phyloP scores from a whole-genome alignment of 306 rosid genomes.

The Pueraria montana region DNA sequence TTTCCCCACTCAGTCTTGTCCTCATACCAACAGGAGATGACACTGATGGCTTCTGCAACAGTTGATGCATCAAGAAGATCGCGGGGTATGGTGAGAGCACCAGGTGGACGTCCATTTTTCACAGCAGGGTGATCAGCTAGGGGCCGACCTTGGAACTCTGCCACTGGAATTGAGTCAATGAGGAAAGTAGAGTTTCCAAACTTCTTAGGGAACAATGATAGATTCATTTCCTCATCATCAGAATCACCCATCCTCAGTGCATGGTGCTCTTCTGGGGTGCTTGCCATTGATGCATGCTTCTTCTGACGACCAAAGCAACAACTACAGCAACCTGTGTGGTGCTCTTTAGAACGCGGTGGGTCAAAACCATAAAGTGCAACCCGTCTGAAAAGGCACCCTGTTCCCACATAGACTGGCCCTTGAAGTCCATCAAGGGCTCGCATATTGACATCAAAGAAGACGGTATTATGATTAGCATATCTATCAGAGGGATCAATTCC shows the following conservation, averaged over 20 bases:
- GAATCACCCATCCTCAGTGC: constrained; percentile 88
- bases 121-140: constrained; percentile 96
- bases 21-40: constrained; percentile 95
- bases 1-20: constrained; percentile 97
- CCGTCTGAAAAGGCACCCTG: constrained; percentile 94
- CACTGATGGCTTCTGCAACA: constrained; percentile 93
- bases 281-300: constrained; percentile 67
- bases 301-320: constrained; percentile 74
- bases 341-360: constrained; percentile 88
- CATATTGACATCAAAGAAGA: constrained; percentile 95
- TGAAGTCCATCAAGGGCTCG: constrained; percentile 96
- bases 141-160: constrained; percentile 94
- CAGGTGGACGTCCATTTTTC: constrained; percentile 91
- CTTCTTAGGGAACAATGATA: constrained; percentile 77
- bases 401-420: constrained; percentile 96
- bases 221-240: constrained; percentile 90
- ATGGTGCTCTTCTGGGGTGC: constrained; percentile 71
- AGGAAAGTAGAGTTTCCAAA: constrained; percentile 95
- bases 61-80: constrained; percentile 94
- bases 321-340: constrained; percentile 72
- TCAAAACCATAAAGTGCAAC: constrained; percentile 90
- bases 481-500: constrained; percentile 97
- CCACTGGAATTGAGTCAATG: constrained; percentile 89
- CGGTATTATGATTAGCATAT: constrained; percentile 92
- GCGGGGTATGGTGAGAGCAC: constrained; percentile 91